Base-by-base conservation (phyloP, 1,139 yeast genomes). In the Schwanniomyces etchellsii region DNA sequence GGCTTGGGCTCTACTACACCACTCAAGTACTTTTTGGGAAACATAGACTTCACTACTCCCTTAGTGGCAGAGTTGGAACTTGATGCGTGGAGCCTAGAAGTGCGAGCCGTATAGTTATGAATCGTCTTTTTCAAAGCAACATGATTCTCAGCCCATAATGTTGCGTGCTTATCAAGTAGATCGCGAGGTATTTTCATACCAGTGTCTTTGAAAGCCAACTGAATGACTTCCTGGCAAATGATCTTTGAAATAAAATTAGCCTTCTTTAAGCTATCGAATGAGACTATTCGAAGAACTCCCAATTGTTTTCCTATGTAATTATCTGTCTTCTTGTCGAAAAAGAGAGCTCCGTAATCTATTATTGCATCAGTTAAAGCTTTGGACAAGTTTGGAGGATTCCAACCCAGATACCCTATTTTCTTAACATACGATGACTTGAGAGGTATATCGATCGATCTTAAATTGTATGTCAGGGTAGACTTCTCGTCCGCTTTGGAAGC, bases 261-360 rank as follows among this genome's bases (percentile, higher is more conserved):
- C 38, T 81, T 77, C 34, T 69, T 74, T 33, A 78, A 60, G n/a
- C 83, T 74, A 45, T 78, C 81, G 38, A 80, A 70, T 0, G 86
- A 76, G 42, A 78, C 78, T 6, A 79, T 65, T 38, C 86, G 49
- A 39, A 81, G 72, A 0, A 76, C 74, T 10, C 91, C 93, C 24
- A 77, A 57, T 48, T 81, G 93, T 43, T 77, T 77, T 1, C 83
- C 84, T 24, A 72, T 63, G 44, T 64, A 76, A 2, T 65, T 60
- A 16, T 65, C 60, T 33, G 65, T 60, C 14, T 50, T 47, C 26
- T 60, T 53, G 47, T 77, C 83, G 44, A 67, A 77, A 34, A 80
- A 78, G 36, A 74, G 68, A 0, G 88, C 84, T 6, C 85, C 86
- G 47, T 70, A 76, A 27, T 77, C 78, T 28, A 69, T 57, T 21